Conservation (phyloP, 73 alveolate species). For the Paramecium sonneborni region DNA sequence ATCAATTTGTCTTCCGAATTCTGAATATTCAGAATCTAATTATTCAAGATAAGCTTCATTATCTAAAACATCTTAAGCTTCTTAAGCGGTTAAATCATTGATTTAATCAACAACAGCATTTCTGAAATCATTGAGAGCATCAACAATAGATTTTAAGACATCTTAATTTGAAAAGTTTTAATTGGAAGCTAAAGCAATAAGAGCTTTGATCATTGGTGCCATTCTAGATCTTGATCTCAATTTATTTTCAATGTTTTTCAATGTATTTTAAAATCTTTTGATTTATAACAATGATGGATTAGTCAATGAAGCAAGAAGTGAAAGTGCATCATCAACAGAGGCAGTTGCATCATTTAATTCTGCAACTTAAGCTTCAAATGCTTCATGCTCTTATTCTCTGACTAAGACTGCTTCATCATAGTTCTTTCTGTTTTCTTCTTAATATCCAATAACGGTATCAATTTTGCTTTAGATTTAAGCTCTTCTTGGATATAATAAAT, state of each 20-base stretch:
- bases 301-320: neutral
- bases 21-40: slow-evolving; percentile 1
- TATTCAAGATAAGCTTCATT: slow-evolving; percentile 25
- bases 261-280: slow-evolving; percentile 45
- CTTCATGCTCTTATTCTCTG: slow-evolving; percentile 56
- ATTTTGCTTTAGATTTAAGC: slow-evolving; percentile 28
- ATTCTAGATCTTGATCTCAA: slow-evolving; percentile 44
- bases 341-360: slow-evolving; percentile 53
- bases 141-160: slow-evolving; percentile 5
- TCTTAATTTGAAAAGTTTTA: slow-evolving; percentile 39
- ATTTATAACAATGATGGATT: slow-evolving; percentile 53
- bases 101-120: slow-evolving; percentile 31
- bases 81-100: slow-evolving; percentile 52
- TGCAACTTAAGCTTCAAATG: slow-evolving; percentile 41
- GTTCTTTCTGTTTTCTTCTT: slow-evolving; percentile 54
- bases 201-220: slow-evolving; percentile 57
- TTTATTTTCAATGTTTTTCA: slow-evolving; percentile 16
- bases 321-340: slow-evolving; percentile 43
- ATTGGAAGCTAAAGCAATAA: slow-evolving; percentile 40
- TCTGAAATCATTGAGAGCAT: slow-evolving; percentile 54
- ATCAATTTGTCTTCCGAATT: slow-evolving; percentile 32
- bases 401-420: slow-evolving; percentile 31
- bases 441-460: neutral
- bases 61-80: slow-evolving; percentile 20
- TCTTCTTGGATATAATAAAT: slow-evolving; percentile 51